Base-by-base conservation (phyloP, 2,329 filamentous ascomycete species). In the Arachnopeziza araneosa region DNA sequence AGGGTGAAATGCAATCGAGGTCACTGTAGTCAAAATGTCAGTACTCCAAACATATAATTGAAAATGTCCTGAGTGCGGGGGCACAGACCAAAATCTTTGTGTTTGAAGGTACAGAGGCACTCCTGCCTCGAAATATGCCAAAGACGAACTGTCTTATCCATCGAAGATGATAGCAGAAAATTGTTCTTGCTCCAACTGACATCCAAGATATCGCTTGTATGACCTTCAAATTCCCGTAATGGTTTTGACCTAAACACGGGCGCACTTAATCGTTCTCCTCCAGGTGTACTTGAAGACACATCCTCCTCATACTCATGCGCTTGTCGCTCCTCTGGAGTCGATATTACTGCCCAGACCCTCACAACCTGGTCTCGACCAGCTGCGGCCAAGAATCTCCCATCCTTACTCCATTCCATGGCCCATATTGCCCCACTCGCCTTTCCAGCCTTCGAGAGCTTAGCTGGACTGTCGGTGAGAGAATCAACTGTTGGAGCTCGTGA, bases 171-270 rank as follows among this genome's bases (percentile, higher is more conserved):
- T 19, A 99, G 80, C 26, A 99, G 75, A 68, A 99, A 99, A 73
- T 96, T 96, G 75, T 99, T 99, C 80, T 98, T 99, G 78, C 93
- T 98, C 95, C 95, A 99, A 73, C 91, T 96, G 61, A 99, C 74
- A 71, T 96, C 93, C 65, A 99, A 77, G 6, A 99, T 86, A 67
- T 96, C 93, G 19, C 89, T 87, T 0, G 85, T 88, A 71, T 99
- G 95, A 4, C 92, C 93, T 57, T 83, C 77, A 65, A 95, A 97
- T 70, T 96, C 89, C 58, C 87, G 83, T 10, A 90, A 73, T 0
- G 93, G 90, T 69, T 90, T 89, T 55, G 84, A 84, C 64, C 86
- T 85, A 71, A 99, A 98, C 0, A 99, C 93, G 1, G 93, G 93
- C 1, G 95, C 93, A 67, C 90, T 96, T 53, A 98, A 78, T 64